A percentile compares a stretch with the other conserved stretches of the same genome.
Conservation (phyloP, 2,329 filamentous ascomycete species). For the Ploettnerulaceae sp. region DNA sequence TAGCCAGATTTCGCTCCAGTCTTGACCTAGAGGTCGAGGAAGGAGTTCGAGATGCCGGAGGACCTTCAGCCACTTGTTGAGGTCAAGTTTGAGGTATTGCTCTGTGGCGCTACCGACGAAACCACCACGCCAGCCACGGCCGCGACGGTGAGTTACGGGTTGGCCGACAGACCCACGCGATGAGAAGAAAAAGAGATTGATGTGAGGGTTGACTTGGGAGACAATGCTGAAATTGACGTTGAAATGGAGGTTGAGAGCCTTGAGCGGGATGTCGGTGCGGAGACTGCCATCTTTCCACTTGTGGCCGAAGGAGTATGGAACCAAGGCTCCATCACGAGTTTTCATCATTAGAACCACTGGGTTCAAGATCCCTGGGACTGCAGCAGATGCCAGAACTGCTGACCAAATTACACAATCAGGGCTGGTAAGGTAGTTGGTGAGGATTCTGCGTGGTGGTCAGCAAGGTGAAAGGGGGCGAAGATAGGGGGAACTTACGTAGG, state of each 20-base stretch:
- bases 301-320: constrained; percentile 93
- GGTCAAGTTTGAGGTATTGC: constrained; percentile 91
- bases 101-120: constrained; percentile 90
- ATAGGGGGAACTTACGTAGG: constrained; percentile 42
- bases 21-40: constrained; percentile 83
- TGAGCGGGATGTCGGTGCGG: constrained; percentile 91
- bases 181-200: constrained; percentile 98
- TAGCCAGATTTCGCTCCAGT: constrained; percentile 96
- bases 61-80: constrained; percentile 97
- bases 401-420: constrained; percentile 99
- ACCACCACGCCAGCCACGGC: constrained; percentile 91
- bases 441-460: constrained; percentile 64
- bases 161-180: constrained; percentile 86
- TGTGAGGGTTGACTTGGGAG: constrained; percentile 87
- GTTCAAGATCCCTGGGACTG: constrained; percentile 92
- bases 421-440: constrained; percentile 91
- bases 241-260: constrained; percentile 91
- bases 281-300: constrained; percentile 99
- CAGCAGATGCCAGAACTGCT: constrained; percentile 87
- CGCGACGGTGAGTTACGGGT: constrained; percentile 88
- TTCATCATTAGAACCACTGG: constrained; percentile 94
- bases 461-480: background rate
- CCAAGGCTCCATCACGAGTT: constrained; percentile 67
- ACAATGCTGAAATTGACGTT: constrained; percentile 97
- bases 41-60: constrained; percentile 87